Base-by-base conservation (phyloP, 805 yeast genomes). In the Cyberlindnera euphorbiae region DNA sequence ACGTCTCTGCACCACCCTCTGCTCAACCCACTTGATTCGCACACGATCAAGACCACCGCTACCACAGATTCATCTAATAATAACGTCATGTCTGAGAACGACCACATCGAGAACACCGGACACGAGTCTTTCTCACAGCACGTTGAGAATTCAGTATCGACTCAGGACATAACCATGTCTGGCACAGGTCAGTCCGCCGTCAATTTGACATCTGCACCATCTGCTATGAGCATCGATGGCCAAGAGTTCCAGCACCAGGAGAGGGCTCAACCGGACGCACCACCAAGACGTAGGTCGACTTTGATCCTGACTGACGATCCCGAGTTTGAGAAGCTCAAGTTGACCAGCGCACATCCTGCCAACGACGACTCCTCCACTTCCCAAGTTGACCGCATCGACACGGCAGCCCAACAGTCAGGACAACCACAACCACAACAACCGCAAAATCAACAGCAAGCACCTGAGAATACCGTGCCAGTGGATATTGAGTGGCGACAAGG, bases 401-500 rank as follows among this genome's bases (percentile, higher is more conserved):
- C 42, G 6, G 33, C 16, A 33, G 31, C 24, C 4, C 22, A 19
- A 7, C 22, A 19, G 9, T 19, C 22, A 19, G 9, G 9, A 9
- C 22, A 19, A 9, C 22, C 7, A 9, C 33, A 41, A n/a, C 40
- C 35, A 17, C 22, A 19, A 9, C 22, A 7, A 19, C 28, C 27
- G 10, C 29, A 23, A 13, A 31, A 41, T 15, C 40, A 36, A 16
- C 28, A 30, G 10, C 29, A 23, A 13, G 16, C 25, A 2, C 30
- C 30, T 14, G 35, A 29, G 7, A 28, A 31, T 17, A 44, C 52
- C 6, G 46, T 47, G 2, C 77, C 79, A 4, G 70, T 87, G 1
- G 88, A 82, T 38, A 82, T 88, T 39, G 77, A 77, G 46, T 90
- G 98, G 98, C 79, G 78, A 13, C 96, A 90, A 60, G 97, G 97